Evolutionary conservation across 208 protist genomes (phyloP).

Genomic region (Wallacemonas sp.): DNA sequence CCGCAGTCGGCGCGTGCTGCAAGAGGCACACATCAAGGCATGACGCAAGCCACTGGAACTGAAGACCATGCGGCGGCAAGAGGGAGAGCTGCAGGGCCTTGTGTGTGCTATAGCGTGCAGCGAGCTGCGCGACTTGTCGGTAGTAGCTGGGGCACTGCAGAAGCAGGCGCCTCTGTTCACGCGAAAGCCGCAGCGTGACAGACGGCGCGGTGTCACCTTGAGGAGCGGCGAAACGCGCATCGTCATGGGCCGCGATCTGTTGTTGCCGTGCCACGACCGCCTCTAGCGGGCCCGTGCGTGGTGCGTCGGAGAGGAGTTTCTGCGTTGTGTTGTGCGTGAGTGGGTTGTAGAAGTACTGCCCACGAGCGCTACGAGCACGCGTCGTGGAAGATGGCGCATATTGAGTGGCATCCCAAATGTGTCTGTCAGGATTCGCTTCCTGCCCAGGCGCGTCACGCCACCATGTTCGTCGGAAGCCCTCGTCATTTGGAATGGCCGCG

Average conservation of each 20-base stretch:
- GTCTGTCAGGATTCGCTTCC: neutral
- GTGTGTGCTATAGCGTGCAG: conserved; percentile 64
- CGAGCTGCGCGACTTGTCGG: conserved; percentile 44
- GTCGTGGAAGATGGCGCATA: no score
- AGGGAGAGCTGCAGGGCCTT: conserved; percentile 83
- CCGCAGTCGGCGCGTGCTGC: conserved; percentile 50
- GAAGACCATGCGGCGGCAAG: conserved; percentile 65
- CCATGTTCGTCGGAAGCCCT: neutral
- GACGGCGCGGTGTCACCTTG: neutral
- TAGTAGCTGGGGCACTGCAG: conserved; percentile 68
- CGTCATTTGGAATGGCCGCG: neutral
- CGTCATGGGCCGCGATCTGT: neutral
- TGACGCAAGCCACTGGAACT: conserved; percentile 53
- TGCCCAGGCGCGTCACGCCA: neutral
- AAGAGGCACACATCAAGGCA: conserved; percentile 72
- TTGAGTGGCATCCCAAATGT: no score
- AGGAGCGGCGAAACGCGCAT: neutral
- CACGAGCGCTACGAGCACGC: neutral
- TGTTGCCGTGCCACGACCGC: no score
- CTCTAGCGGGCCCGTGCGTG: neutral
- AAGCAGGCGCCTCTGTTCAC: conserved; percentile 38
- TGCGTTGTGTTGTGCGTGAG: conserved; percentile 1
- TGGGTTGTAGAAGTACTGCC: neutral
- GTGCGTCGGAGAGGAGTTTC: neutral
- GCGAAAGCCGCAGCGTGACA: conserved; percentile 17